Conservation (phyloP, 1,139 yeast species). For the Wickerhamiella infanticola region DNA sequence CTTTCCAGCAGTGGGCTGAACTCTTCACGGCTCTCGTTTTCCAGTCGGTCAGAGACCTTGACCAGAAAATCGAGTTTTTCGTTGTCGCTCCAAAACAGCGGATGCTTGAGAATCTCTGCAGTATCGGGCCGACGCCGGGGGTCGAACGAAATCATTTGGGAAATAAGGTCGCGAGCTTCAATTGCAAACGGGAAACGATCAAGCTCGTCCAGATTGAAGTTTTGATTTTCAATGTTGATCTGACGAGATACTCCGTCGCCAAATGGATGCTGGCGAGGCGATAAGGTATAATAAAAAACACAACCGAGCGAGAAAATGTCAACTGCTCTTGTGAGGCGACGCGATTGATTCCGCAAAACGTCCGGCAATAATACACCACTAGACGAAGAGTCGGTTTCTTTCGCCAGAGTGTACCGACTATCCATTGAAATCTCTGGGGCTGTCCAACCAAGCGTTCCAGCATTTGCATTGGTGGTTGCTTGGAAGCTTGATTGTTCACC, state of each 20-base stretch:
- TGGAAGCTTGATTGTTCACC: constrained; percentile 85
- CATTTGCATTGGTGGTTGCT: constrained; percentile 84
- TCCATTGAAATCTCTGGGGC: constrained; percentile 68
- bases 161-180: constrained; percentile 61
- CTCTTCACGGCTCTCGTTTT: constrained; percentile 74
- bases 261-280: constrained; percentile 86
- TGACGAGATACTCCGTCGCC: constrained; percentile 82
- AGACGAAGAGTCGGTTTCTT: not conserved
- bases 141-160: constrained; percentile 52
- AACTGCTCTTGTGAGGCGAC: constrained; percentile 74
- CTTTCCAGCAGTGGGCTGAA: constrained; percentile 49
- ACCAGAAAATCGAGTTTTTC: constrained; percentile 69
- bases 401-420: constrained; percentile 17
- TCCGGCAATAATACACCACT: not conserved
- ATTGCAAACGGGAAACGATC: constrained; percentile 31
- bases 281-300: constrained; percentile 71
- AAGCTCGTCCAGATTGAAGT: constrained; percentile 37
- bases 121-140: constrained; percentile 70
- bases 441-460: constrained; percentile 97
- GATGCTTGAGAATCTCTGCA: constrained; percentile 54
- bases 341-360: constrained; percentile 11
- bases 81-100: constrained; percentile 69
- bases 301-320: constrained; percentile 93
- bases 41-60: constrained; percentile 82
- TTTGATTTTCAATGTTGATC: constrained; percentile 68